Percentiles rank a stretch among this genome's conserved stretches.
Evolutionary conservation across 2,329 filamentous ascomycete genomes (phyloP).

Genomic region (Monilinia fructicola): DNA sequence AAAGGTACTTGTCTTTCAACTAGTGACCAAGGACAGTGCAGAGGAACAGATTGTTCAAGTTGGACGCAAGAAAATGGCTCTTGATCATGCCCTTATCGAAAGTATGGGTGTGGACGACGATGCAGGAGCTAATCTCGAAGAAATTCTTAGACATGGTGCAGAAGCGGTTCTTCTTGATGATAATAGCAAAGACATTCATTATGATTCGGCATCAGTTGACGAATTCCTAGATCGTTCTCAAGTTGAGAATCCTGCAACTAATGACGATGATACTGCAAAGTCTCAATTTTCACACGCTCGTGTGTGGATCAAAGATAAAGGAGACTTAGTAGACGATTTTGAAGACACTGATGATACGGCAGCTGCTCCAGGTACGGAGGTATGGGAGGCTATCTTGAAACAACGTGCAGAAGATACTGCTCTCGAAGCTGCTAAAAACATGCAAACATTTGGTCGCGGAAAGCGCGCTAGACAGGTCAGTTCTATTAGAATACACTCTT

Average conservation of each 20-base stretch:
- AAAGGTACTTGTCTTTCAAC: constrained; percentile 91
- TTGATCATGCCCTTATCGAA: constrained; percentile 94
- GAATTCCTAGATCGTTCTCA: constrained; percentile 85
- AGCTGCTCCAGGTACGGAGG: constrained; percentile 59
- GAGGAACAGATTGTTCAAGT: constrained; percentile 98
- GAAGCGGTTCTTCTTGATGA: constrained; percentile 81
- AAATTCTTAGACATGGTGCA: constrained; percentile 84
- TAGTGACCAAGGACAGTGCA: constrained; percentile 83
- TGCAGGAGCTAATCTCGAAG: constrained; percentile 75
- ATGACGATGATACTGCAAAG: constrained; percentile 64
- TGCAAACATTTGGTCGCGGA: constrained; percentile 80
- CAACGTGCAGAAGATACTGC: constrained; percentile 77
- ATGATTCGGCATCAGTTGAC: constrained; percentile 80
- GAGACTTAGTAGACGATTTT: constrained; percentile 62
- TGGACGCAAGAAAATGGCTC: constrained; percentile 90
- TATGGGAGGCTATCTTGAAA: constrained; percentile 89
- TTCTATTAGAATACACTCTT: constrained; percentile 10
- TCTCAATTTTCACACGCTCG: constrained; percentile 85
- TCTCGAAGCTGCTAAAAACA: constrained; percentile 65
- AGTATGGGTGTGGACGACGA: constrained; percentile 84
- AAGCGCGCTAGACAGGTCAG: constrained; percentile 53
- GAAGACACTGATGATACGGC: constrained; percentile 53
- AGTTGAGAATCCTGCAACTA: constrained; percentile 67
- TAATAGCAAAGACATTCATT: constrained; percentile 71
- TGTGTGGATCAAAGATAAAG: constrained; percentile 85